A percentile compares a stretch with the other conserved stretches of the same genome.
Evolutionary conservation across 2,329 filamentous ascomycete species (phyloP).

Genomic region (Paradendryphiella salina): DNA sequence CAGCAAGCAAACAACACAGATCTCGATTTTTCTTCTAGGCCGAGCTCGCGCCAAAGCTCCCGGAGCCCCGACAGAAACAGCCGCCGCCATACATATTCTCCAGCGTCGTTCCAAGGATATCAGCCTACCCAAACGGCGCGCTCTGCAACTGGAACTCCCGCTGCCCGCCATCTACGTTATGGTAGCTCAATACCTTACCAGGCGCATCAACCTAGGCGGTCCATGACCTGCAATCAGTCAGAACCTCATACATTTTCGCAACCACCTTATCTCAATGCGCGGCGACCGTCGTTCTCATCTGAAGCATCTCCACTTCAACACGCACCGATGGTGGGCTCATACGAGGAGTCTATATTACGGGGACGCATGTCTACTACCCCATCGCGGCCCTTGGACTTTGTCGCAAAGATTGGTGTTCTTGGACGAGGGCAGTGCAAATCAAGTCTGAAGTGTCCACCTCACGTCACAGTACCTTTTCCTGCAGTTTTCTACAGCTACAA

Average conservation of each 20-base stretch:
- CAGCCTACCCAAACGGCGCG: conserved; percentile 48
- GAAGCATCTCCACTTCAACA: conserved; percentile 80
- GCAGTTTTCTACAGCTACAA: conserved; percentile 96
- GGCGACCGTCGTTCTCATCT: conserved; percentile 71
- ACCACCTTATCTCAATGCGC: conserved; percentile 55
- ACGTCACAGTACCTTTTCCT: conserved; percentile 87
- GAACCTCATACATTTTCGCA: conserved; percentile 49
- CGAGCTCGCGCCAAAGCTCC: conserved; percentile 44
- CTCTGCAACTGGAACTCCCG: conserved; percentile 38
- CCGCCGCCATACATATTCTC: conserved; percentile 73
- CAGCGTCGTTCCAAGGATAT: conserved; percentile 59
- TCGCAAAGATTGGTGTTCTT: conserved; percentile 92
- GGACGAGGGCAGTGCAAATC: conserved; percentile 87
- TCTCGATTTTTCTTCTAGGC: conserved; percentile 61
- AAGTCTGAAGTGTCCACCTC: conserved; percentile 80
- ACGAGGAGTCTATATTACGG: conserved; percentile 92
- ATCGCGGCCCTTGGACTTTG: conserved; percentile 87
- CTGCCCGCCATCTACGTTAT: conserved; percentile 53
- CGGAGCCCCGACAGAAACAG: conserved; percentile 55
- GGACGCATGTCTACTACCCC: conserved; percentile 97
- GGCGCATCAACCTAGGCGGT: conserved; percentile 76
- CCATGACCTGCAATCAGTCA: conserved; percentile 61
- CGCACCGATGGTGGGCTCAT: conserved; percentile 95
- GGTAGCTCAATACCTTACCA: conserved; percentile 69
- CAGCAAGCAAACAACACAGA: conserved; percentile 86